Evolutionary conservation across 1,284 basidiomycete genomes (phyloP).

Genomic region (Fomes fomentarius): DNA sequence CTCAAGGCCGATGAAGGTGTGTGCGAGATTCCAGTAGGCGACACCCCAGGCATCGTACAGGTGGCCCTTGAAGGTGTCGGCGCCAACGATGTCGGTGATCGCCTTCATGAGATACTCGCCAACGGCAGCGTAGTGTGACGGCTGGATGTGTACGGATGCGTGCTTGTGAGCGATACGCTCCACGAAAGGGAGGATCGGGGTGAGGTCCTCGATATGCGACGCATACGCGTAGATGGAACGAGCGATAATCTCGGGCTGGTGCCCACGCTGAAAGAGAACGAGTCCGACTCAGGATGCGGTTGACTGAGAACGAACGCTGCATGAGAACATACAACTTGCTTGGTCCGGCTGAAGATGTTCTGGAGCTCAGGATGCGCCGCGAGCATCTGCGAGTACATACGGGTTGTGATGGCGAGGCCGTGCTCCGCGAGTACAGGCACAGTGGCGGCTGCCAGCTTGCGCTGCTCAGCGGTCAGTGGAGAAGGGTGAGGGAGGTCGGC

Average conservation of each 20-base stretch:
- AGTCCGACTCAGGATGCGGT: no score
- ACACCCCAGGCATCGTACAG: slow-evolving; percentile 30
- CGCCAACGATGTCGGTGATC: slow-evolving; percentile 28
- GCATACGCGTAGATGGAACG: slow-evolving; percentile 30
- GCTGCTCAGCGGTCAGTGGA: slow-evolving; percentile 28
- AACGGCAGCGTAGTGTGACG: slow-evolving; percentile 30
- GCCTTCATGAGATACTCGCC: slow-evolving; percentile 27
- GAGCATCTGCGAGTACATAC: slow-evolving; percentile 31
- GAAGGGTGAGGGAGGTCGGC: slow-evolving; percentile 16
- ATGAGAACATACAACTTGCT: slow-evolving; percentile 30
- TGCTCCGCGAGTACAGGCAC: slow-evolving; percentile 28
- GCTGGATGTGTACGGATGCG: slow-evolving; percentile 28
- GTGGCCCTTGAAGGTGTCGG: slow-evolving; percentile 18
- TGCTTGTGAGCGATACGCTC: slow-evolving; percentile 33
- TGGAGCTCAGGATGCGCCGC: slow-evolving; percentile 25
- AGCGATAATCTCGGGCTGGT: slow-evolving; percentile 28
- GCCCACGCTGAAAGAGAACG: slow-evolving; percentile 21
- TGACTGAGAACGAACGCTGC: no score
- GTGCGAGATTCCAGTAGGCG: slow-evolving; percentile 32
- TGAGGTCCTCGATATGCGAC: slow-evolving; percentile 30
- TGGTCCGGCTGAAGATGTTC: slow-evolving; percentile 30
- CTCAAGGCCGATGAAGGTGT: slow-evolving; percentile 31
- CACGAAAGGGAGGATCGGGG: slow-evolving; percentile 28
- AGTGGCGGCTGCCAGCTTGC: slow-evolving; percentile 27
- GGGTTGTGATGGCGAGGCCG: slow-evolving; percentile 23